Base-by-base conservation (phyloP, 257 asterid genomes). In the Forsythia viridissima region DNA sequence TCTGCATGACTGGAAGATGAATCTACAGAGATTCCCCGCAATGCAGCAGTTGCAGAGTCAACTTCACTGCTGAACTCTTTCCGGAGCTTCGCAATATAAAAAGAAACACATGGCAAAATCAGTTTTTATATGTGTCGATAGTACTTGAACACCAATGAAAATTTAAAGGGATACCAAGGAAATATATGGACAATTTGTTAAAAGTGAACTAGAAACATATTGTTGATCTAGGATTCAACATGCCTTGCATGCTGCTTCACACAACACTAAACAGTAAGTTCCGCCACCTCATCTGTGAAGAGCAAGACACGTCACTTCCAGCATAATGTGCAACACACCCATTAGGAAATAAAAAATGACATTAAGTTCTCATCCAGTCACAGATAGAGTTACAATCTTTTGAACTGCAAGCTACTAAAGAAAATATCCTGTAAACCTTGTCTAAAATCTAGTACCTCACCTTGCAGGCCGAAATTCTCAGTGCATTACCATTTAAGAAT, bases 31-130 rank as follows among this genome's bases (percentile, higher is more conserved):
- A 93, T 82, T 59, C 86, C 87, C 69, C 94, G 89, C 37, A 92
- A 59, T 79, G 97, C 94, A 72, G 94, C 82, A 66, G 79, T 76
- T 18, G 89, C 91, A 1, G 97, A 83, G 65, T 93, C 98, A 77
- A 89, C 85, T 3, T 95, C 98, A 83, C 91, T 87, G 83, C 89
- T 89, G 87, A 95, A 95, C 82, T 95, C 98, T 87, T 93, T 93
- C 9, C 88, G 91, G 46, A 95, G 90, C 98, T 95, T 79, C 78
- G 84, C 73, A 72, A 71, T 42, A 46, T 30, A n/a, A 51, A 71
- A 84, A 42, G 74, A 76, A 82, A 76, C 71, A 76, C 5, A 16
- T 55, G n/a, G 73, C 69, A 77, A 74, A 44, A 77, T 78, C 71
- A 84, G 82, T 71, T 51, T 30, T 10, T 67, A 24, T 55, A 20